A percentile compares a stretch with the other conserved stretches of the same genome.
phyloP scores from a whole-genome alignment of 2,329 filamentous ascomycete species.

The Parafenestella ontariensis region DNA sequence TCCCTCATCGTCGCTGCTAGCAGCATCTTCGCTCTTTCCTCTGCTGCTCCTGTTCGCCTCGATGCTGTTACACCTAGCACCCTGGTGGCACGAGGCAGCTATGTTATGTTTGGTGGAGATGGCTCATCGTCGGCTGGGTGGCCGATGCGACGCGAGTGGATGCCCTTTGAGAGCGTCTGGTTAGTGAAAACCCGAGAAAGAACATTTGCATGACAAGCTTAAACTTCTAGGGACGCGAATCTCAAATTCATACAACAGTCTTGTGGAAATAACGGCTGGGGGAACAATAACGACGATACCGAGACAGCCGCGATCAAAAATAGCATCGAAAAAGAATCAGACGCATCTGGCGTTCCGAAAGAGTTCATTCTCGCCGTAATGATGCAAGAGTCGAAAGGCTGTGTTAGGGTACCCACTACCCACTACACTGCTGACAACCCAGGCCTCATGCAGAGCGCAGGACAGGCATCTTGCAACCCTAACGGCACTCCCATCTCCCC shows the following conservation, averaged over 20 bases:
- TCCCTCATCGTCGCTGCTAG: constrained; percentile 32
- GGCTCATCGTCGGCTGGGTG: constrained; percentile 47
- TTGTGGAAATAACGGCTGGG: constrained; percentile 44
- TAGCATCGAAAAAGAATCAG: constrained; percentile 45
- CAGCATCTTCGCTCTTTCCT: constrained; percentile 35
- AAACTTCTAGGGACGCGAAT: constrained; percentile 41
- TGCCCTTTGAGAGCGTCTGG: constrained; percentile 46
- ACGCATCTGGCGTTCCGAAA: constrained; percentile 44
- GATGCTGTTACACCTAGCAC: constrained; percentile 10
- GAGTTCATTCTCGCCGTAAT: constrained; percentile 55
- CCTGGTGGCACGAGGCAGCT: constrained; percentile 28
- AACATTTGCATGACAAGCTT: neutral
- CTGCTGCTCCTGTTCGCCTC: constrained; percentile 29
- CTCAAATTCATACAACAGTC: constrained; percentile 43
- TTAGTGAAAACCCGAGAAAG: constrained; percentile 15
- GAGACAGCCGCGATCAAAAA: constrained; percentile 50
- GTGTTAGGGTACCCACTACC: constrained; percentile 55
- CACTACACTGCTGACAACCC: constrained; percentile 53
- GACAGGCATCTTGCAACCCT: constrained; percentile 38
- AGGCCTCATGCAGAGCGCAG: constrained; percentile 57
- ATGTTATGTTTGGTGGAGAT: constrained; percentile 43
- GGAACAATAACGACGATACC: constrained; percentile 47
- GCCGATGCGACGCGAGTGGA: constrained; percentile 46
- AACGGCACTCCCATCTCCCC: constrained; percentile 49
- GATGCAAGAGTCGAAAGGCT: constrained; percentile 57